These are phyloP conservation scores for Neopestalotiopsis clavispora DNA, from an alignment of 2,329 filamentous ascomycete species.

Conservation along the genomic window DNA sequence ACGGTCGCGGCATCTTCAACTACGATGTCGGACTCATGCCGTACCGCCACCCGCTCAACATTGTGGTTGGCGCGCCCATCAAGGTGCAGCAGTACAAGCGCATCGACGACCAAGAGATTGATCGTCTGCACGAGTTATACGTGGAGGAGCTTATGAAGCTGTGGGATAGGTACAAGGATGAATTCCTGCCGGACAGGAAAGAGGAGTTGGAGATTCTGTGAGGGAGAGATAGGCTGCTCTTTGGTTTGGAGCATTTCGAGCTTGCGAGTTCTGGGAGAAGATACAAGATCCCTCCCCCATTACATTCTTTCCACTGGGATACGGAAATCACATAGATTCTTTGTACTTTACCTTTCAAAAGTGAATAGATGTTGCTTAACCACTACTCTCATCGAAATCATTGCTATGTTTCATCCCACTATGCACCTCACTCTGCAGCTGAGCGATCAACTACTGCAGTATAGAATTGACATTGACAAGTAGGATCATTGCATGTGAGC, in stretches of 20 bases:
- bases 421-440: no score
- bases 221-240: slow-evolving; percentile 15
- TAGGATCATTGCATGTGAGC: no score
- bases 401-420: no score
- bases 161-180: slow-evolving; percentile 80
- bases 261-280: neutral
- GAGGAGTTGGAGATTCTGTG: slow-evolving; percentile 70
- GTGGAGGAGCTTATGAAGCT: slow-evolving; percentile 73
- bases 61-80: slow-evolving; percentile 87
- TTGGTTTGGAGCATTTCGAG: neutral
- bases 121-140: slow-evolving; percentile 80
- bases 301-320: no score
- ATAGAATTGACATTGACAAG: no score
- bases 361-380: no score
- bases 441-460: no score
- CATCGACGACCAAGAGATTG: slow-evolving; percentile 76
- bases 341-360: no score
- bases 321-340: no score
- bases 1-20: slow-evolving; percentile 92
- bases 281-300: no score
- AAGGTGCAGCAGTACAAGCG: slow-evolving; percentile 65
- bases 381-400: no score
- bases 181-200: slow-evolving; percentile 66
- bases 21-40: slow-evolving; percentile 98
- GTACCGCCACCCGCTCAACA: slow-evolving; percentile 84